Conservation (phyloP, 768 basidiomycete genomes). For the Kwoniella heveanensis region DNA sequence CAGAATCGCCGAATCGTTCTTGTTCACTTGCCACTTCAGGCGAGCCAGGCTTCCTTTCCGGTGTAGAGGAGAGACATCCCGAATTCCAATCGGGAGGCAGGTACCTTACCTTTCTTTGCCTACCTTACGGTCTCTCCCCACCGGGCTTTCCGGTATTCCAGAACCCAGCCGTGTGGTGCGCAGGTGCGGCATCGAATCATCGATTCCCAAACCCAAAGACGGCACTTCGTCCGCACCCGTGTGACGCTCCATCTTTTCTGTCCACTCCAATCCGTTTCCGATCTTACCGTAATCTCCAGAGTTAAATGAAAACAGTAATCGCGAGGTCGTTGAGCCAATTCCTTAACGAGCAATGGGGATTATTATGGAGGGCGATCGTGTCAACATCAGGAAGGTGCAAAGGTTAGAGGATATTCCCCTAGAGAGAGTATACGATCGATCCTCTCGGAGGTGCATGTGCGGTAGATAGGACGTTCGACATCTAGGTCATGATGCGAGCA, state of each 20-base stretch:
- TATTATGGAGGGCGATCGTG: too few species aligned
- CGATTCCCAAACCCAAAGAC: too few species aligned
- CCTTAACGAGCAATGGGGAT: too few species aligned
- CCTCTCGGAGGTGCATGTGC: neutral
- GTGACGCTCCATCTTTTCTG: neutral
- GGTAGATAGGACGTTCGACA: neutral
- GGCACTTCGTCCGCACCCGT: too few species aligned
- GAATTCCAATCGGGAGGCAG: neutral
- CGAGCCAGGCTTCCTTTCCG: neutral
- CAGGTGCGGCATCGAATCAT: too few species aligned
- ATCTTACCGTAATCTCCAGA: neutral
- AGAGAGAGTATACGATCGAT: neutral
- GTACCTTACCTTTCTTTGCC: too few species aligned
- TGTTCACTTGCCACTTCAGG: neutral
- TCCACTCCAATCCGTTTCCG: neutral
- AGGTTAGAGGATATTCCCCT: too few species aligned
- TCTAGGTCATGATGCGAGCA: too few species aligned
- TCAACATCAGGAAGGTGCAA: too few species aligned
- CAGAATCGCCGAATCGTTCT: neutral
- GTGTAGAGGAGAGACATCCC: neutral
- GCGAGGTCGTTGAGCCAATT: too few species aligned
- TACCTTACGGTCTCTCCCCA: neutral
- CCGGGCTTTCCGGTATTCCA: neutral
- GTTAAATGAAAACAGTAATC: constrained; percentile 1
- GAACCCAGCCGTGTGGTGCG: too few species aligned